Evolutionary conservation across 257 asterid genomes (phyloP).

Genomic region (Solanum appendiculatum): DNA sequence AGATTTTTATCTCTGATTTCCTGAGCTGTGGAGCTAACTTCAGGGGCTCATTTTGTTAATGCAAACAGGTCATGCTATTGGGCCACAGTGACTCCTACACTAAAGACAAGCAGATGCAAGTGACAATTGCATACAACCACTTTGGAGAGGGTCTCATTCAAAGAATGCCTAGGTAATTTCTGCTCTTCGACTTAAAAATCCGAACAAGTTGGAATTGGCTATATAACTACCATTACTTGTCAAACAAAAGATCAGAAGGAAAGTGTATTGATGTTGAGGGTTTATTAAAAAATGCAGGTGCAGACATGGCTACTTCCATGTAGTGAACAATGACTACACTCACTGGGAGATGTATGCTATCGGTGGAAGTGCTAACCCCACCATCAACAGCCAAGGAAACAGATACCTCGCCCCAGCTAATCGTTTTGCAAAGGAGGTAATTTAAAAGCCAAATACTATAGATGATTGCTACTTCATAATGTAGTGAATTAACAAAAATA

Average conservation of each 20-base stretch:
- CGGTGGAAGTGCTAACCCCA: conserved; percentile 87
- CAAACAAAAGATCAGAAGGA: neutral
- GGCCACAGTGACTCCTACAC: conserved; percentile 89
- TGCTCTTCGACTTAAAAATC: neutral
- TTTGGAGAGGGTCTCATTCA: conserved; percentile 90
- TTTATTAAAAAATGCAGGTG: conserved; percentile 43
- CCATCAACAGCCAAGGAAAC: conserved; percentile 93
- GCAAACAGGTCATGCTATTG: conserved; percentile 72
- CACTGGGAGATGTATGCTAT: conserved; percentile 99
- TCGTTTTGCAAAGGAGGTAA: conserved; percentile 80
- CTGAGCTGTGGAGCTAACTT: neutral
- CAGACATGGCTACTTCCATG: conserved; percentile 88
- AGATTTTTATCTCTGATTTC: neutral
- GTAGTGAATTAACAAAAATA: neutral
- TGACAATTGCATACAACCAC: conserved; percentile 88
- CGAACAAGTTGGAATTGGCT: neutral
- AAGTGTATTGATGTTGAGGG: neutral
- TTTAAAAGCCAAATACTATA: neutral
- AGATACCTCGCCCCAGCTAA: conserved; percentile 74
- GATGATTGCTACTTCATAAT: neutral
- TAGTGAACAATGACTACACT: conserved; percentile 93
- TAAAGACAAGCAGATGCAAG: conserved; percentile 91
- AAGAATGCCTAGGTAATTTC: conserved; percentile 86
- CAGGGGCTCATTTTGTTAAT: neutral
- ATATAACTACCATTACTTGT: neutral